A percentile compares a stretch with the other conserved stretches of the same genome.
These are phyloP conservation scores for Neopestalotiopsis sp. DNA, from an alignment of 2,329 filamentous ascomycete species.

Conservation along the genomic window DNA sequence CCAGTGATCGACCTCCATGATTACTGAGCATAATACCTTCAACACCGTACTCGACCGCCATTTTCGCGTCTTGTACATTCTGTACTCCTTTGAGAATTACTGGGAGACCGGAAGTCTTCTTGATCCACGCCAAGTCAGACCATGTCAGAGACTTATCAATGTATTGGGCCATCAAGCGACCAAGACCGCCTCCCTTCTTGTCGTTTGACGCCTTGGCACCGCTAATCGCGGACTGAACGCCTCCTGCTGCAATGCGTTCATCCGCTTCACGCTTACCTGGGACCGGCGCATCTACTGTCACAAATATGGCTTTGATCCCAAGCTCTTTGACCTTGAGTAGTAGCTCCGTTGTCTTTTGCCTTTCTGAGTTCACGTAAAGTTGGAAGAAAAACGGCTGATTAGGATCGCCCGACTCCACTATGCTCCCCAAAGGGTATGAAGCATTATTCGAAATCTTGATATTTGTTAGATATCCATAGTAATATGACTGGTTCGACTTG, in stretches of 20 bases:
- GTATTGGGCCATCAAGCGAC: slow-evolving; percentile 55
- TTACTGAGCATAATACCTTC: slow-evolving; percentile 63
- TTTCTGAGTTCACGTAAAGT: slow-evolving; percentile 65
- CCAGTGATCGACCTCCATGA: slow-evolving; percentile 61
- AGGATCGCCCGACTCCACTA: slow-evolving; percentile 30
- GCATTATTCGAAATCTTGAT: slow-evolving; percentile 33
- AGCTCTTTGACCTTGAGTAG: slow-evolving; percentile 48
- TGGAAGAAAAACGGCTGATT: slow-evolving; percentile 56
- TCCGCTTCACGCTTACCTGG: slow-evolving; percentile 74
- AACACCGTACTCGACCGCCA: slow-evolving; percentile 53
- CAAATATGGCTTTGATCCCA: slow-evolving; percentile 47
- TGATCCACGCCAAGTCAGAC: slow-evolving; percentile 59
- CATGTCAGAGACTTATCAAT: slow-evolving; percentile 57
- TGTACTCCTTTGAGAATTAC: slow-evolving; percentile 64
- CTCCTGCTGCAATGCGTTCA: slow-evolving; percentile 53
- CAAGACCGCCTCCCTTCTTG: slow-evolving; percentile 57
- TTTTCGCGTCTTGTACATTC: slow-evolving; percentile 57
- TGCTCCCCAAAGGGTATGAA: slow-evolving; percentile 30
- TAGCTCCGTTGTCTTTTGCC: slow-evolving; percentile 54
- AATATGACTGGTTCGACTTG: slow-evolving; percentile 35
- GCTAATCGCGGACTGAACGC: slow-evolving; percentile 43
- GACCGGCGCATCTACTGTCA: slow-evolving; percentile 66
- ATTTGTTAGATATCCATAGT: not conserved
- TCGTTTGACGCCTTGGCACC: slow-evolving; percentile 51
- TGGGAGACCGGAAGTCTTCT: slow-evolving; percentile 48